phyloP scores from a whole-genome alignment of 2,329 filamentous ascomycete genomes.

The Tothia fuscella region DNA sequence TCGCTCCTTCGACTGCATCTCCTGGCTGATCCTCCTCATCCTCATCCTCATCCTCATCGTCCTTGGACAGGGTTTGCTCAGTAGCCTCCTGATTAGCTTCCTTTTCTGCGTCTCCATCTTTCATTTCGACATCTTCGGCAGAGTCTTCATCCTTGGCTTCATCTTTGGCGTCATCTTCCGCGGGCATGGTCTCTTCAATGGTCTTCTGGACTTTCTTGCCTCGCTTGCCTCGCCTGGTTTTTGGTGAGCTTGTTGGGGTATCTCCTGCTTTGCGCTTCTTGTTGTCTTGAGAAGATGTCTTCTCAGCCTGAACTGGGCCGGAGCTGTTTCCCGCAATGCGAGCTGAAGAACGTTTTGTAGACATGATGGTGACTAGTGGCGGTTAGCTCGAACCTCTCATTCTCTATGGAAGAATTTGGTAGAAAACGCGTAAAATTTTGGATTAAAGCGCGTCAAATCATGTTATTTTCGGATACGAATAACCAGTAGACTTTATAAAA shows the following conservation, averaged over 20 bases:
- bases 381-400: no score
- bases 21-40: slow-evolving; percentile 18
- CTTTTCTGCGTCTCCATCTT: slow-evolving; percentile 15
- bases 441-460: no score
- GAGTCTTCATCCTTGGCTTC: slow-evolving; percentile 8
- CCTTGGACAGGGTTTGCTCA: slow-evolving; percentile 7
- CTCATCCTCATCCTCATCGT: slow-evolving; percentile 15
- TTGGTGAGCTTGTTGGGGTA: slow-evolving; percentile 20
- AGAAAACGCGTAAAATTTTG: no score
- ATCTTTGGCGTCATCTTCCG: slow-evolving; percentile 19
- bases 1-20: slow-evolving; percentile 11
- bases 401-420: no score
- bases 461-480: no score
- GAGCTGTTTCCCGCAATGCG: no score
- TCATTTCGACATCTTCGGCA: slow-evolving; percentile 15
- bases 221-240: slow-evolving; percentile 26
- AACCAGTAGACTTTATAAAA: no score
- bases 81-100: slow-evolving; percentile 12
- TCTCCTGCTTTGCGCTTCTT: slow-evolving; percentile 31
- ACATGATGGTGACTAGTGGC: no score
- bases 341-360: no score
- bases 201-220: slow-evolving; percentile 38
- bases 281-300: no score
- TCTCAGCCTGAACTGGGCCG: no score
- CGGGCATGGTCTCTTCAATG: slow-evolving; percentile 38